Conservation (phyloP, 768 basidiomycete species). For the Ramaria rubella region DNA sequence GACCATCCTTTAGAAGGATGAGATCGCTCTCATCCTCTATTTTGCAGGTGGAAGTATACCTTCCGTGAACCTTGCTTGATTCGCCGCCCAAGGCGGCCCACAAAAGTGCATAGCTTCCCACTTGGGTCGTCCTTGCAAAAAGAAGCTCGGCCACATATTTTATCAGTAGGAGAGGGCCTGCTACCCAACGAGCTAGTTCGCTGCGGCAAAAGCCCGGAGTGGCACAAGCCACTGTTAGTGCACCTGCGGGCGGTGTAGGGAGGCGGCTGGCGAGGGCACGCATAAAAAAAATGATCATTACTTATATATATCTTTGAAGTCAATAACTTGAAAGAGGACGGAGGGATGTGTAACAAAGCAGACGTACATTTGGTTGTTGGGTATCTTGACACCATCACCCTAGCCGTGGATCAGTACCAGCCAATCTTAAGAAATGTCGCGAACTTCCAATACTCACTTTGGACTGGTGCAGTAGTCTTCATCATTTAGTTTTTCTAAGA, state of each 20-base stretch:
- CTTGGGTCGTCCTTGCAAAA: conserved; percentile 33
- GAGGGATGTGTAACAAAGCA: too few relatives aligned
- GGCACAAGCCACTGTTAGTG: conserved; percentile 30
- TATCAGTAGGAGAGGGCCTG: conserved; percentile 6
- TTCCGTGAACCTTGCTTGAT: conserved; percentile 27
- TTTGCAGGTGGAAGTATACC: conserved; percentile 20
- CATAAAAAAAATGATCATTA: conserved; percentile 24
- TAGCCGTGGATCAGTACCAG: not conserved
- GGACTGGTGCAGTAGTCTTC: conserved; percentile 26
- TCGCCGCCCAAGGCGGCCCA: conserved; percentile 28
- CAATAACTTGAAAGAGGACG: not conserved
- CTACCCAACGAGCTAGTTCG: conserved; percentile 27
- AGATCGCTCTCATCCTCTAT: conserved; percentile 31
- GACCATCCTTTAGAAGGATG: conserved; percentile 28
- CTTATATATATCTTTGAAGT: not conserved
- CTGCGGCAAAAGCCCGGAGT: conserved; percentile 41
- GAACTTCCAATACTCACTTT: conserved; percentile 13
- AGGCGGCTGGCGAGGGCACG: conserved; percentile 31
- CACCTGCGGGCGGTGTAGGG: conserved; percentile 9
- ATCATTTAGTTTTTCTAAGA: conserved; percentile 27
- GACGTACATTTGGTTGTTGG: conserved; percentile 1
- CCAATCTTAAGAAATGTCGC: not conserved
- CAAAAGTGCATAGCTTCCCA: conserved; percentile 31
- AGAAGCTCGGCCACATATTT: conserved; percentile 20
- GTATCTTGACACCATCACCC: not conserved